Evolutionary conservation across 257 asterid genomes (phyloP).

Genomic region (Capsicum pubescens): DNA sequence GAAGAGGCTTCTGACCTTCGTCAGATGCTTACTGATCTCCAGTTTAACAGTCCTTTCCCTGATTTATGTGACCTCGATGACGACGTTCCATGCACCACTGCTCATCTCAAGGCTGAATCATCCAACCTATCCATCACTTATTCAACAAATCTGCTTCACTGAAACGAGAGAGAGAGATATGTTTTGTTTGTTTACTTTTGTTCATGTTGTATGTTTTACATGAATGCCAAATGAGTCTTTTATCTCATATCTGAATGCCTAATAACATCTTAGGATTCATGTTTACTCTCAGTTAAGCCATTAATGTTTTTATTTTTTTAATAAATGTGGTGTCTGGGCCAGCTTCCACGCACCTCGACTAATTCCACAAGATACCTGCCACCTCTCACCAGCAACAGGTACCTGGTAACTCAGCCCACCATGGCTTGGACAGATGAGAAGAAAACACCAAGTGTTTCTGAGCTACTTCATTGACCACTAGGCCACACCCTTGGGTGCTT

Average conservation of each 20-base stretch:
- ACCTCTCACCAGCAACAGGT: too few species aligned
- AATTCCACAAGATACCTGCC: too few species aligned
- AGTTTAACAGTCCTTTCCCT: constrained; percentile 52
- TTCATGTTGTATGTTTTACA: constrained; percentile 38
- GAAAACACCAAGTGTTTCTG: too few species aligned
- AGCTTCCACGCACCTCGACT: too few species aligned
- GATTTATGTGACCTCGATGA: constrained; percentile 64
- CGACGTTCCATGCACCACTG: constrained; percentile 69
- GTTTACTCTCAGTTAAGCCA: neutral
- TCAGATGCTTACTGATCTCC: constrained; percentile 56
- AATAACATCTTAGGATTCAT: neutral
- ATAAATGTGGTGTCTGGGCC: too few species aligned
- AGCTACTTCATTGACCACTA: too few species aligned
- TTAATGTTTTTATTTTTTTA: neutral
- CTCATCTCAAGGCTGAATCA: constrained; percentile 60
- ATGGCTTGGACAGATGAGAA: too few species aligned
- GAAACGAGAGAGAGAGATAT: constrained; percentile 25
- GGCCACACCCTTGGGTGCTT: too few species aligned
- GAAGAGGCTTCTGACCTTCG: constrained; percentile 78
- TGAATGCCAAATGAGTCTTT: constrained; percentile 46
- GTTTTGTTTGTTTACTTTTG: constrained; percentile 33
- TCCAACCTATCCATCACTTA: constrained; percentile 51
- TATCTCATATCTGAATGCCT: constrained; percentile 27
- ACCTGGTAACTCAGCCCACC: too few species aligned
- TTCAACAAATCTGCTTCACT: constrained; percentile 54